These are phyloP conservation scores for Pseudocercospora fuligena DNA, from an alignment of 2,329 filamentous ascomycete species.

Conservation along the genomic window DNA sequence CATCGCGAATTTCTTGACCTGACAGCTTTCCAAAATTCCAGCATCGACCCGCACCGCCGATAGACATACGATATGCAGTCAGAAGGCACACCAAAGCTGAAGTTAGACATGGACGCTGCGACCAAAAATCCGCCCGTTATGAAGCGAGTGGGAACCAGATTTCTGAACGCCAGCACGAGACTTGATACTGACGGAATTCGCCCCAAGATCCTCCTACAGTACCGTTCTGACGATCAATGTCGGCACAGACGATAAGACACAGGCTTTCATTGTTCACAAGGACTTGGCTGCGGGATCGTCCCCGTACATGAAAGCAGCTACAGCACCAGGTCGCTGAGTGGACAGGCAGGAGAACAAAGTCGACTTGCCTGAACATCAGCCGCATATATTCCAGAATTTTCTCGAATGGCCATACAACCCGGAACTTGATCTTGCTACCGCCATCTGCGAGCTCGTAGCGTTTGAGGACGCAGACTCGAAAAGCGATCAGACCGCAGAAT, in stretches of 20 bases:
- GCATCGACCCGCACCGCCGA: too few relatives aligned
- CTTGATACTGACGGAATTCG: not conserved
- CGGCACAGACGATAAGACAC: conserved; percentile 6
- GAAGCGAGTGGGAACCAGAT: not conserved
- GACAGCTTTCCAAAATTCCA: too few relatives aligned
- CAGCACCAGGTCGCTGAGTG: conserved; percentile 9
- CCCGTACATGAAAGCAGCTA: conserved; percentile 26
- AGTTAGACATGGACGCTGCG: not conserved
- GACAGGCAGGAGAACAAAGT: conserved; percentile 12
- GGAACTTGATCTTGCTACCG: not conserved
- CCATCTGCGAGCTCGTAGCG: not conserved
- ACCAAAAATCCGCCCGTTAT: not conserved
- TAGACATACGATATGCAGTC: too few relatives aligned
- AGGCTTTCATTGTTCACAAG: conserved; percentile 23
- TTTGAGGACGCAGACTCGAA: not conserved
- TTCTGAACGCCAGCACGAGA: not conserved
- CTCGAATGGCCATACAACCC: conserved; percentile 26
- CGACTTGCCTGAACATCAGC: conserved; percentile 15
- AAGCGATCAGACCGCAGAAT: not conserved
- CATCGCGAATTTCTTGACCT: too few relatives aligned
- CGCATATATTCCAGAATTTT: conserved; percentile 25
- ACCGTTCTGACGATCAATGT: conserved; percentile 17
- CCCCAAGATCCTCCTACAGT: not conserved
- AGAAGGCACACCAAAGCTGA: not conserved
- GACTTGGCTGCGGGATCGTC: conserved; percentile 19